Percentiles rank a stretch among this genome's conserved stretches.
phyloP scores from a whole-genome alignment of 176 grass and related monocot genomes.

The Typha latifolia region DNA sequence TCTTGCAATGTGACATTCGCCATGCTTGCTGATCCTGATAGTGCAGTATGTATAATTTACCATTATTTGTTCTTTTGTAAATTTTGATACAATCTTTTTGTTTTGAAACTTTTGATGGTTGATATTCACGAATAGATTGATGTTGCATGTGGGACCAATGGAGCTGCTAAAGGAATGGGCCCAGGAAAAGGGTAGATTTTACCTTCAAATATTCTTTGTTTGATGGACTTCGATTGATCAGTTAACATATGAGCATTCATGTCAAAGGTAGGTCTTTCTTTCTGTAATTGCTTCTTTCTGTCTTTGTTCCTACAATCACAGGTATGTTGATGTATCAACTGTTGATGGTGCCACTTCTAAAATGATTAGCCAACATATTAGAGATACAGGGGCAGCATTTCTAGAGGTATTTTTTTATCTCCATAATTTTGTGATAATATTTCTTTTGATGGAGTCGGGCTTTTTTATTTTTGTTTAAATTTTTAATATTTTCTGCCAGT shows the following conservation, averaged over 20 bases:
- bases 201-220: background rate
- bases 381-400: conserved; percentile 59
- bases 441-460: background rate
- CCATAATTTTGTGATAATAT: background rate
- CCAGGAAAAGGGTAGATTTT: conserved; percentile 72
- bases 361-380: conserved; percentile 45
- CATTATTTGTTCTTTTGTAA: background rate
- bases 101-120: background rate
- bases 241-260: no score
- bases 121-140: conserved; percentile 30
- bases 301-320: conserved; percentile 23
- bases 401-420: conserved; percentile 53
- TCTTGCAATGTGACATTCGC: conserved; percentile 77
- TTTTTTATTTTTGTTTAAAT: background rate
- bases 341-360: conserved; percentile 67
- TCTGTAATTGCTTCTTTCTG: conserved; percentile 18
- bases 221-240: no score
- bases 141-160: conserved; percentile 51
- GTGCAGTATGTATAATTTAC: conserved; percentile 35
- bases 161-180: conserved; percentile 54
- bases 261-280: background rate
- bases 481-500: background rate
- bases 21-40: conserved; percentile 77
- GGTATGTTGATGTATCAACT: conserved; percentile 72
- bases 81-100: background rate